phyloP scores from a whole-genome alignment of 2,329 filamentous ascomycete species.

The Calonectria ilicicola region DNA sequence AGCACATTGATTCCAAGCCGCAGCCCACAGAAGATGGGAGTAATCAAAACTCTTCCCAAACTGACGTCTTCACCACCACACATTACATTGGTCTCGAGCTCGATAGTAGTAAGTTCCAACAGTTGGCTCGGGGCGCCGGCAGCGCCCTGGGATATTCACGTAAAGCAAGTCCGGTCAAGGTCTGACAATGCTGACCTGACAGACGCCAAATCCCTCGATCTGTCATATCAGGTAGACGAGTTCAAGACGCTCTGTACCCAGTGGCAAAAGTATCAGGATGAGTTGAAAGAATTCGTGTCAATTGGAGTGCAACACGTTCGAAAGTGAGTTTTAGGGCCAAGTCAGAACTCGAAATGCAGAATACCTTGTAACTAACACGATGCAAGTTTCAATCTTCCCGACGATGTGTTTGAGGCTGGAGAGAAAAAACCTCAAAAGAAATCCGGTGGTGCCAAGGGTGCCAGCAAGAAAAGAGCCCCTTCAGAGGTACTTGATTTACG shows the following conservation, averaged over 20 bases:
- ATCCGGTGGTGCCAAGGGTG: slow-evolving; percentile 52
- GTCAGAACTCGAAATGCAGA: neutral
- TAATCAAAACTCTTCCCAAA: slow-evolving; percentile 29
- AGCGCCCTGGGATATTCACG: neutral
- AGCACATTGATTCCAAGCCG: slow-evolving; percentile 43
- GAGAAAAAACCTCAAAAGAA: slow-evolving; percentile 79
- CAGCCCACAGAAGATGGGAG: slow-evolving; percentile 25
- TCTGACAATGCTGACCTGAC: slow-evolving; percentile 47
- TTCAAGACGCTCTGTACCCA: slow-evolving; percentile 86
- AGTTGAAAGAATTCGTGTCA: slow-evolving; percentile 71
- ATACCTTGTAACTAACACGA: slow-evolving; percentile 23
- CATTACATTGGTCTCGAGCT: slow-evolving; percentile 94
- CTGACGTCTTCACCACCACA: slow-evolving; percentile 84
- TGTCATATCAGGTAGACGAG: slow-evolving; percentile 84
- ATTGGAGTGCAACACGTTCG: slow-evolving; percentile 86
- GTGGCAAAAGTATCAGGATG: slow-evolving; percentile 80
- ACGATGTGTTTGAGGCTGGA: slow-evolving; percentile 87
- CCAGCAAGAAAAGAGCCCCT: slow-evolving; percentile 62
- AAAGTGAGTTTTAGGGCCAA: slow-evolving; percentile 70
- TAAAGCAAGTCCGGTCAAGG: neutral
- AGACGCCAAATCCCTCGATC: slow-evolving; percentile 79
- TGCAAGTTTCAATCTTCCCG: slow-evolving; percentile 84
- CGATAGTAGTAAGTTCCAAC: slow-evolving; percentile 70
- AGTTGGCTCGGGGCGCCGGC: neutral
- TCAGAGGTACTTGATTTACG: slow-evolving; percentile 55